Conservation (phyloP, 495 filamentous ascomycete species). For the Podospora bellae-mahoneyi region DNA sequence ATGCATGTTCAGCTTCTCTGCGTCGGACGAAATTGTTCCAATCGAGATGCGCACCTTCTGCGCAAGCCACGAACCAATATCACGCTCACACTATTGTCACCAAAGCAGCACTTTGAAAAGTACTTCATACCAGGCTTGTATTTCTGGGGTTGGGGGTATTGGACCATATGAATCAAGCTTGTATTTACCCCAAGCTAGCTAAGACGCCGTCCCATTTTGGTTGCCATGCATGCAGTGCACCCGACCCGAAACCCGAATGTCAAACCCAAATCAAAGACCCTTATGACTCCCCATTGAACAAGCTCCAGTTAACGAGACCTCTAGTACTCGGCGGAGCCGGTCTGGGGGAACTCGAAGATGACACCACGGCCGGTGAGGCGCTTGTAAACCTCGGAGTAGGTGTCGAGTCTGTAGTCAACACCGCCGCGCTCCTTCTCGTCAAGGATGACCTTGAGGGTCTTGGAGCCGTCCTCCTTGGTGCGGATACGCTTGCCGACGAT, state of each 20-base stretch:
- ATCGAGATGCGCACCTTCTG: background rate
- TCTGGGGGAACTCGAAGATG: constrained; percentile 95
- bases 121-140: constrained; percentile 19
- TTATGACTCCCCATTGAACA: constrained; percentile 27
- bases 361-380: constrained; percentile 91
- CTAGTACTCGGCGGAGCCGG: constrained; percentile 73
- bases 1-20: background rate
- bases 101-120: background rate
- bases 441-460: constrained; percentile 95
- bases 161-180: constrained; percentile 27
- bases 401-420: constrained; percentile 97
- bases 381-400: constrained; percentile 98
- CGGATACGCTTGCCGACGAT: constrained; percentile 97
- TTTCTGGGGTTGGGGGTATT: constrained; percentile 16
- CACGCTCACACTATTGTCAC: background rate
- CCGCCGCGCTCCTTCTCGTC: constrained; percentile 99
- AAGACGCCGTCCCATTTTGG: constrained; percentile 38
- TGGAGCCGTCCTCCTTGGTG: constrained; percentile 95
- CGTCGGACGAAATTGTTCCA: background rate
- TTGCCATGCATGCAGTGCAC: constrained; percentile 32
- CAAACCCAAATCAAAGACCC: constrained; percentile 32
- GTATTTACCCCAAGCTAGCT: constrained; percentile 39
- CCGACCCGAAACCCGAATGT: constrained; percentile 32
- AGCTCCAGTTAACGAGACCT: constrained; percentile 19
- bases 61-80: background rate